Evolutionary conservation across 192 early-diverging fungal species (phyloP), one percentile per base, ranked within the genome.

Genomic region (Phlyctochytrium planicorne): DNA sequence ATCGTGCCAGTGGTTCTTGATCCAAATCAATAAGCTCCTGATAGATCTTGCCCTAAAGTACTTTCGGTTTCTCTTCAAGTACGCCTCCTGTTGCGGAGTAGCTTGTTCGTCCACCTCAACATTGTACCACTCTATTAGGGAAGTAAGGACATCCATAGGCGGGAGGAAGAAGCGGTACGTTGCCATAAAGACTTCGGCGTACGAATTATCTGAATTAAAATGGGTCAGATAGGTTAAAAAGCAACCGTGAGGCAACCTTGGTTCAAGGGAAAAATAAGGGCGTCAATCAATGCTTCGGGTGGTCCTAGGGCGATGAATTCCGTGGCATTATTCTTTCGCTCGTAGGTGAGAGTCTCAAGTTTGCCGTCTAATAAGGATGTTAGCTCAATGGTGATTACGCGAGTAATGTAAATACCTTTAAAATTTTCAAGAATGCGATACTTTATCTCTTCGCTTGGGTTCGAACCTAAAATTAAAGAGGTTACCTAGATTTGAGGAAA

Each of bases 1-100:
- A 67, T 85, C 83, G 34, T 76, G 73, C 83, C 83, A 85, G 59
- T 83, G 78, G 60, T 83, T 82, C 60, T 77, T 83, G 47, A 85
- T 71, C 83, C 83, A 85, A 12, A 70, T 66, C 65, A 85, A 34
- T 6, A 85, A 36, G 14, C 77, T 69, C 27, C 68, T 47, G 12
- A 79, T 63, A 27, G 75, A 73, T 20, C 83, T 69, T 14, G 68
- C 34, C 53, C 80, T 80, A 34, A 85, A 80, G 25, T 68, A 62
- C 31, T 74, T 78, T 17, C 73, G 68, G 47, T 77, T 47, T 40
- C 75, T 73, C 36, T 73, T 69, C 52, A 80, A 70, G 62, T 79
- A 78, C 1, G 61, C 17, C 31, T 81, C 75, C 23, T 78, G 62
- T 16, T 33, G 34, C 23, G 75, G 71, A 36, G 75, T 66, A 56